These are phyloP conservation scores for Blastocladiella britannica DNA, from an alignment of 192 early-diverging fungal genomes.

Conservation along the genomic window DNA sequence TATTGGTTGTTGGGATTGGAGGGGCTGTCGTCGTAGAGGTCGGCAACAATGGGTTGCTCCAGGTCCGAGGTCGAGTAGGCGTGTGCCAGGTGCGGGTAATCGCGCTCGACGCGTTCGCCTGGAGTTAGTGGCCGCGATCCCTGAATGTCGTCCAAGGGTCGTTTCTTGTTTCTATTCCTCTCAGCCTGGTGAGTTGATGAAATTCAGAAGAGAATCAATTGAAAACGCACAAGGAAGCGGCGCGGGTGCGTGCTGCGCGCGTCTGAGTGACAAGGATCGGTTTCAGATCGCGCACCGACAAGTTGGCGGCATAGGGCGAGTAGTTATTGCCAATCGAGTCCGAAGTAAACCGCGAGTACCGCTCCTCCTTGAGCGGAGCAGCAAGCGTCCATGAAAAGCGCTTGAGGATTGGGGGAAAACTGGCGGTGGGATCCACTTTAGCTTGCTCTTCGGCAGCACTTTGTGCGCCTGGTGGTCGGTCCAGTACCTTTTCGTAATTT, in stretches of 20 bases:
- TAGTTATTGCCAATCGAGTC: constrained; percentile 46
- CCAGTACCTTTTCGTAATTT: too few relatives aligned
- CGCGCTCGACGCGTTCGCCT: constrained; percentile 7
- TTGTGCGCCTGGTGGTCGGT: too few relatives aligned
- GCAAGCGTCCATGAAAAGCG: constrained; percentile 36
- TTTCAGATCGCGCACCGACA: too few relatives aligned
- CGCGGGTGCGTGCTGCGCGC: too few relatives aligned
- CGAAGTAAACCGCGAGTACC: constrained; percentile 20
- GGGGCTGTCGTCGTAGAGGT: constrained; percentile 27
- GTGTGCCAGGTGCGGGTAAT: constrained; percentile 9
- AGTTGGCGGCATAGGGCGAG: constrained; percentile 24
- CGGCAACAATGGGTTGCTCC: constrained; percentile 10
- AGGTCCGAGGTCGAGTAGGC: constrained; percentile 5
- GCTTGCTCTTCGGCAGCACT: too few relatives aligned
- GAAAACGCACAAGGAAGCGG: too few relatives aligned
- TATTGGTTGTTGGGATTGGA: constrained; percentile 27
- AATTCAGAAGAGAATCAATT: too few relatives aligned
- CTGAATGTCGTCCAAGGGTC: constrained; percentile 6
- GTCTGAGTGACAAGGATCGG: too few relatives aligned
- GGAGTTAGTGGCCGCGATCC: constrained; percentile 19
- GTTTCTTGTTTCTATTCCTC: constrained; percentile 16
- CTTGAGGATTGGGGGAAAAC: constrained; percentile 25
- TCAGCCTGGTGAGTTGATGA: too few relatives aligned
- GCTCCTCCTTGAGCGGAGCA: constrained; percentile 39
- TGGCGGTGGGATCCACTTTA: too few relatives aligned